Evolutionary conservation across 192 early-diverging fungal genomes (phyloP), one percentile per base, ranked within the genome.

Genomic region (Paraglomus occultum): DNA sequence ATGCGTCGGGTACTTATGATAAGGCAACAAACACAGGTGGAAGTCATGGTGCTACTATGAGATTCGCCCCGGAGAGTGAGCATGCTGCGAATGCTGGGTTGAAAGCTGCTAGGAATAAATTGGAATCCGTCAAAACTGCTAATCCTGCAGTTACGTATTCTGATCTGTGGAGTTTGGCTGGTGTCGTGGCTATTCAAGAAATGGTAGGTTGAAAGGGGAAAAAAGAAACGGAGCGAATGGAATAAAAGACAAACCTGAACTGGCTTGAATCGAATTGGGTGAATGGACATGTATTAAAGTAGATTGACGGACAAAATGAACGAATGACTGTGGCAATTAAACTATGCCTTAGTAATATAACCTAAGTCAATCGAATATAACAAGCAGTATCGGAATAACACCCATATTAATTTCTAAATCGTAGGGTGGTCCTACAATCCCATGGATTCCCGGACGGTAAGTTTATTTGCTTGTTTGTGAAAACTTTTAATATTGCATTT

Each of bases 121-220:
- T 95, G 51, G 84, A 88, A 75, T 75, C 80, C 11, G 79, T 95
- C 77, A 94, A 95, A 82, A 68, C 83, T 54, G 88, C 92, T 80
- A 87, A 92, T 84, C 87, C 87, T n/a, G 72, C 84, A 63, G 87
- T 95, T 52, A 88, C 91, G 7, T 95, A 92, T 77, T 90, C 85
- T 73, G 92, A 94, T 74, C 80, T 94, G 75, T 93, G 88, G 78
- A 89, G 87, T 63, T 79, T 94, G 71, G 89, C 88, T 10, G 92
- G 90, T 71, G 90, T 91, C 45, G 82, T 79, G 31, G 89, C 85
- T 38, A 81, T 93, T 57, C 89, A 93, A 76, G 91, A 89, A 70
- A 71, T 87, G 59, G 78, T 81, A 78, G 46, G 73, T 73, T n/a
- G n/a, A n/a, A n/a, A n/a, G n/a, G n/a, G n/a, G n/a, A n/a, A 43